Evolutionary conservation across 805 yeast genomes (phyloP).

Genomic region (Cyberlindnera maritima): DNA sequence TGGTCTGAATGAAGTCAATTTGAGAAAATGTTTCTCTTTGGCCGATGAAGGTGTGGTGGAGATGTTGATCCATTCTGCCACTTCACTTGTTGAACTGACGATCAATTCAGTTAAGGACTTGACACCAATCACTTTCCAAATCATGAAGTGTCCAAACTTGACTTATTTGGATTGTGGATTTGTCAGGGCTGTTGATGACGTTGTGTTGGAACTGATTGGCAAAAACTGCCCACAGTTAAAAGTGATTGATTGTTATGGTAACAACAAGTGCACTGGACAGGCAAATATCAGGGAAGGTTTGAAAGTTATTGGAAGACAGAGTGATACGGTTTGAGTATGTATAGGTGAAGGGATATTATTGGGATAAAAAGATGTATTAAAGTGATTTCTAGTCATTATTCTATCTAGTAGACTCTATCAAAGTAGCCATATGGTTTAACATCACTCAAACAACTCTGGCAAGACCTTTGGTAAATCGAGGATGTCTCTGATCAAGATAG

Average conservation of each 20-base stretch:
- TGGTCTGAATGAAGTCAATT: conserved; percentile 57
- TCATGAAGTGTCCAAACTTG: conserved; percentile 54
- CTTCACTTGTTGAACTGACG: conserved; percentile 65
- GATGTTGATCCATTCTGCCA: conserved; percentile 57
- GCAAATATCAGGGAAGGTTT: conserved; percentile 53
- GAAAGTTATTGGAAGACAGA: conserved; percentile 71
- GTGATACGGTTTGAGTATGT: conserved; percentile 40
- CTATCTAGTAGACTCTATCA: too few relatives aligned
- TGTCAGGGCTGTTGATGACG: conserved; percentile 72
- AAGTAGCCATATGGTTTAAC: too few relatives aligned
- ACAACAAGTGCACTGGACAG: conserved; percentile 60
- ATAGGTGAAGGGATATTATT: too few relatives aligned
- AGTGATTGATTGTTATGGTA: conserved; percentile 78
- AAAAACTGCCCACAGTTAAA: conserved; percentile 58
- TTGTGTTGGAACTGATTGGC: conserved; percentile 54
- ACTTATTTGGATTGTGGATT: conserved; percentile 77
- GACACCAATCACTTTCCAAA: conserved; percentile 47
- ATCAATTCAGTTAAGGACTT: conserved; percentile 70
- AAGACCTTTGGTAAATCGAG: conserved; percentile 41
- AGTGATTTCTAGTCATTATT: too few relatives aligned
- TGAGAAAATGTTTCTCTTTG: conserved; percentile 64
- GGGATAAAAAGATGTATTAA: too few relatives aligned
- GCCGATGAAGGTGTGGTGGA: conserved; percentile 62
- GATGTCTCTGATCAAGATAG: conserved; percentile 54
- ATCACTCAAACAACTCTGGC: conserved; percentile 24